Percentiles rank a stretch among this genome's conserved stretches.
Evolutionary conservation across 2,329 filamentous ascomycete genomes (phyloP).

Genomic region (Monosporascus sp.): DNA sequence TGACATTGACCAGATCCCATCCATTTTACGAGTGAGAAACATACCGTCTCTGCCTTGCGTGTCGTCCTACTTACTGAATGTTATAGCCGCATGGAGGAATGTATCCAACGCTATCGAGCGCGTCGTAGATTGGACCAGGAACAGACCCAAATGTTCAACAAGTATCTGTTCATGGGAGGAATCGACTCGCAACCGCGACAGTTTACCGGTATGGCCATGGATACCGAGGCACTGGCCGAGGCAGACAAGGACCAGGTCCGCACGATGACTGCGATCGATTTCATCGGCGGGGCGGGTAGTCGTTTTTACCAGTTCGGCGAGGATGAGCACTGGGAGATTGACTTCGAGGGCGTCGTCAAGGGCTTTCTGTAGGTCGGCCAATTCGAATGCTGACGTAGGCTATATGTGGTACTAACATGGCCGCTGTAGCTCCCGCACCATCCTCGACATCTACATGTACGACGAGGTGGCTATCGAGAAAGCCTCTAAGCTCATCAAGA

Average conservation of each 20-base stretch:
- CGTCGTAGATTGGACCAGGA: conserved; percentile 67
- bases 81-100: conserved; percentile 71
- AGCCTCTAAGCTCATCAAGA: conserved; percentile 65
- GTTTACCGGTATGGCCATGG: conserved; percentile 57
- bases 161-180: conserved; percentile 79
- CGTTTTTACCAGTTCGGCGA: conserved; percentile 47
- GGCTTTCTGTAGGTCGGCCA: conserved; percentile 65
- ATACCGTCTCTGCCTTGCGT: not conserved
- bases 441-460: conserved; percentile 52
- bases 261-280: conserved; percentile 57
- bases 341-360: conserved; percentile 72
- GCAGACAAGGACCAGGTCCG: conserved; percentile 61
- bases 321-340: conserved; percentile 63
- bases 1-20: conserved; percentile 32
- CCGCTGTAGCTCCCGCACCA: conserved; percentile 43
- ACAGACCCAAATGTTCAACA: conserved; percentile 62
- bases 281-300: conserved; percentile 39
- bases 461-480: conserved; percentile 49
- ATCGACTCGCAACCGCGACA: conserved; percentile 53
- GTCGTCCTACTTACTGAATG: conserved; percentile 4
- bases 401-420: conserved; percentile 8
- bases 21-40: conserved; percentile 52
- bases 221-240: conserved; percentile 43
- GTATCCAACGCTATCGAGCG: conserved; percentile 73
- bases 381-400: not conserved